These are phyloP conservation scores for Primulina eburnea DNA, from an alignment of 257 asterid species.

Conservation along the genomic window DNA sequence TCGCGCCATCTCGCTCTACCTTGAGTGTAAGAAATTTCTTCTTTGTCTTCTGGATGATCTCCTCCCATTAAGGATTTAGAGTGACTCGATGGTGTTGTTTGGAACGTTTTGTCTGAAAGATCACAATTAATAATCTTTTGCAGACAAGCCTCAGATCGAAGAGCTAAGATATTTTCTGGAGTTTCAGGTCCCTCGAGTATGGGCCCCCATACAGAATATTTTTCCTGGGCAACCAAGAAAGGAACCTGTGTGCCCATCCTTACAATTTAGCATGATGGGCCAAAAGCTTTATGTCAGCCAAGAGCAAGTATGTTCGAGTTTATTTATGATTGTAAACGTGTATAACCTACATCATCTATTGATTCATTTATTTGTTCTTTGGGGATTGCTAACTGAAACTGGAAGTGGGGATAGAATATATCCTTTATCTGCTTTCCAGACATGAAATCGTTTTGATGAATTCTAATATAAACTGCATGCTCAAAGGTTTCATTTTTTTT, in stretches of 20 bases:
- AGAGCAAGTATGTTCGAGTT: conserved; percentile 56
- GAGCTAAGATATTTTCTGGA: conserved; percentile 81
- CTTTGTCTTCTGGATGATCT: neutral
- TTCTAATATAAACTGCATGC: neutral
- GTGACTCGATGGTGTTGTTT: neutral
- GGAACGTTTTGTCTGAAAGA: neutral
- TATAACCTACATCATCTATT: neutral
- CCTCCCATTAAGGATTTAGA: conserved; percentile 12
- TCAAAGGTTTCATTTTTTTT: neutral
- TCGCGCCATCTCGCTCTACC: conserved; percentile 70
- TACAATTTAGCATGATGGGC: conserved; percentile 92
- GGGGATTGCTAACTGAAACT: neutral
- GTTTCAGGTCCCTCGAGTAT: conserved; percentile 72
- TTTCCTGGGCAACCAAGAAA: conserved; percentile 75
- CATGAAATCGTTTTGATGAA: neutral
- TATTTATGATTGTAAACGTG: neutral
- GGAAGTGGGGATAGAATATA: neutral
- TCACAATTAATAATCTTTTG: conserved; percentile 23
- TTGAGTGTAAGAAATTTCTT: conserved; percentile 54
- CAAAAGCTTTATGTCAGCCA: conserved; percentile 79
- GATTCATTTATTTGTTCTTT: neutral
- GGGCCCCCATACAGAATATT: conserved; percentile 75
- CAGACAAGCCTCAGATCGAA: conserved; percentile 90
- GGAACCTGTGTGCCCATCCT: conserved; percentile 78
- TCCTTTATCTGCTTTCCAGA: neutral